Base-by-base conservation (phyloP, 2,329 filamentous ascomycete species). In the Clarireedia paspali region DNA sequence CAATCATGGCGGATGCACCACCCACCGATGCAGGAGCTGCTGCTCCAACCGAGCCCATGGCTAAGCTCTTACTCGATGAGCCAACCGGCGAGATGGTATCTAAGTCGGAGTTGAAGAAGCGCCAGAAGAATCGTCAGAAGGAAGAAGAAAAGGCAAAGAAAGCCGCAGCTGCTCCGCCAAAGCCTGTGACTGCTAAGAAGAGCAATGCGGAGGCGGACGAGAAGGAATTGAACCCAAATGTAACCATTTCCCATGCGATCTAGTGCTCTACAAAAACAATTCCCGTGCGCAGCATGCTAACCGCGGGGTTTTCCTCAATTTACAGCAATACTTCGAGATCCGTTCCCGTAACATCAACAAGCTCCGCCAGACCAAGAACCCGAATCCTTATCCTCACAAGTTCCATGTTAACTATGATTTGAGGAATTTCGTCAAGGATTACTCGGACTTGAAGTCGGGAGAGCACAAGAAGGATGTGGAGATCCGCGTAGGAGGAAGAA, bases 261-360 rank as follows among this genome's bases (percentile, higher is more conserved):
- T 50, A 46, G 15, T 45, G 3, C 48, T 24, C 40, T 5, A 26
- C 44, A 56, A 30, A 53, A 24, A 24, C 20, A 14, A 12, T 15
- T 6, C 23, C 12, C 27, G 15, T 24, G 44, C 15, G 44, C 4
- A 47, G 42, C 5, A 15, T 47, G 56, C 59, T 62, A 39, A 68
- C 56, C 57, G 56, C 56, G 55, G 59, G 58, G 34, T 20, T 36
- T 36, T 36, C 17, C 15, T 24, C 36, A 20, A 44, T 57, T 52
- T 9, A 47, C 53, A 87, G 83, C 85, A 89, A 85, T 99, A 97
- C 78, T 96, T 96, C 71, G 94, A 99, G 76, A 95, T 97, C 70
- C 88, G 94, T 61, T 95, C 87, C 68, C 83, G 89, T 64, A 81
- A 81, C 63, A 84, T 96, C 76, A 86, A 88, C 72, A 86, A 87